Percentiles rank a stretch among this genome's conserved stretches.
phyloP scores from a whole-genome alignment of 768 basidiomycete species.

The Lactarius indigo region DNA sequence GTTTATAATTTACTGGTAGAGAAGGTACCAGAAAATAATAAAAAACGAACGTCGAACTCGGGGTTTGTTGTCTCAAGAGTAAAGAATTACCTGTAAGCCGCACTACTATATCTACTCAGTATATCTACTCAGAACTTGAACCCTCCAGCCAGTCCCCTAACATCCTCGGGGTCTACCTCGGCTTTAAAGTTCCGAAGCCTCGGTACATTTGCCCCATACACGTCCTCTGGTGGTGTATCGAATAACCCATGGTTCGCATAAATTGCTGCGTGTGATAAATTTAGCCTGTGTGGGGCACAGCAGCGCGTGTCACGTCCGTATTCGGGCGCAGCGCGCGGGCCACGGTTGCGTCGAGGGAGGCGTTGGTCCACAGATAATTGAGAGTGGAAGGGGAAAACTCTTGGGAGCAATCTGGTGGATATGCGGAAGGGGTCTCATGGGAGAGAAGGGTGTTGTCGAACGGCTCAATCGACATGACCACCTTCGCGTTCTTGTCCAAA shows the following conservation, averaged over 20 bases:
- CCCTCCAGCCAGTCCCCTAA: conserved; percentile 28
- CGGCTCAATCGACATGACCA: background rate
- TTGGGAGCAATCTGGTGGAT: conserved; percentile 16
- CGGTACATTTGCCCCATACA: conserved; percentile 24
- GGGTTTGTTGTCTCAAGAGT: background rate
- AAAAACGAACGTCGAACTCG: background rate
- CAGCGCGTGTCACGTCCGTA: background rate
- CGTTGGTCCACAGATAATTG: background rate
- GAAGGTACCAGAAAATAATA: too few species aligned
- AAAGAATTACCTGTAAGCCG: background rate
- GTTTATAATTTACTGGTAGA: too few species aligned
- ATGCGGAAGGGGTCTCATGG: conserved; percentile 15
- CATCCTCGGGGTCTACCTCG: conserved; percentile 23
- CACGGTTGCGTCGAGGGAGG: conserved; percentile 40
- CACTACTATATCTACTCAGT: background rate
- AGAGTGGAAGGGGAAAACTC: conserved; percentile 1
- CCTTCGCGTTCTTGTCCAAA: background rate
- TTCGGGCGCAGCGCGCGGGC: conserved; percentile 36
- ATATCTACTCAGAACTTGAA: conserved; percentile 19
- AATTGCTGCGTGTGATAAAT: conserved; percentile 9
- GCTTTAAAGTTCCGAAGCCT: conserved; percentile 12
- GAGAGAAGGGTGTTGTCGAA: conserved; percentile 1
- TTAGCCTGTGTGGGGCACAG: conserved; percentile 25
- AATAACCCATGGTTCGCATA: conserved; percentile 26
- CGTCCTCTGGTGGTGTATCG: conserved; percentile 16